A percentile compares a stretch with the other conserved stretches of the same genome.
phyloP scores from a whole-genome alignment of 768 basidiomycete genomes.

The Collybia nuda region DNA sequence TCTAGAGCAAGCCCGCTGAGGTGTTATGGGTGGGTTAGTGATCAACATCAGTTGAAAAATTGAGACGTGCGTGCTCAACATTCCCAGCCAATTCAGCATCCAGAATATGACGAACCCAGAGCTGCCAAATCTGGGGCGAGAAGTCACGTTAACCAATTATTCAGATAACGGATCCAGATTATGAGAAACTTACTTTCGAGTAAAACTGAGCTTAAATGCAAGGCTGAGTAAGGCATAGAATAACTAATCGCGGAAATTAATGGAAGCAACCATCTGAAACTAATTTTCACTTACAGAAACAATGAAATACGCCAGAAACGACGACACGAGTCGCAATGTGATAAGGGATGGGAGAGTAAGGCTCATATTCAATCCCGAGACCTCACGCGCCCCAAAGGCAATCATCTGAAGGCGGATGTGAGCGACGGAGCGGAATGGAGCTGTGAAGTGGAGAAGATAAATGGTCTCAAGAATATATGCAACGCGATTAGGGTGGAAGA shows the following conservation, averaged over 20 bases:
- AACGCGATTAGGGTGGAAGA: too few species aligned
- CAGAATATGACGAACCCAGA: constrained; percentile 66
- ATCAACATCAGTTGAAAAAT: not conserved
- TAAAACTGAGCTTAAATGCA: constrained; percentile 61
- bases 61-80: constrained; percentile 53
- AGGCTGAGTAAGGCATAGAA: constrained; percentile 60
- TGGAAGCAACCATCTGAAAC: not conserved
- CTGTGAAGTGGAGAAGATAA: too few species aligned
- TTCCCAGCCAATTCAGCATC: constrained; percentile 68
- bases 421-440: not conserved
- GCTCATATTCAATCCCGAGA: constrained; percentile 30
- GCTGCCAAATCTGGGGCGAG: constrained; percentile 38
- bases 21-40: not conserved
- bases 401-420: constrained; percentile 23
- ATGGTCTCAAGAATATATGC: too few species aligned
- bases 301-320: constrained; percentile 33
- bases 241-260: constrained; percentile 31
- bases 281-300: constrained; percentile 30
- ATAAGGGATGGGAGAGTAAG: constrained; percentile 33
- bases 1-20: constrained; percentile 64
- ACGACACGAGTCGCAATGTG: constrained; percentile 29
- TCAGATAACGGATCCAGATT: not conserved
- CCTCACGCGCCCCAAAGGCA: constrained; percentile 34
- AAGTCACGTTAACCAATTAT: not conserved
- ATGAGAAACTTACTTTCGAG: constrained; percentile 36